Conservation (phyloP, 495 filamentous ascomycete genomes). For the Penicillium lagena region DNA sequence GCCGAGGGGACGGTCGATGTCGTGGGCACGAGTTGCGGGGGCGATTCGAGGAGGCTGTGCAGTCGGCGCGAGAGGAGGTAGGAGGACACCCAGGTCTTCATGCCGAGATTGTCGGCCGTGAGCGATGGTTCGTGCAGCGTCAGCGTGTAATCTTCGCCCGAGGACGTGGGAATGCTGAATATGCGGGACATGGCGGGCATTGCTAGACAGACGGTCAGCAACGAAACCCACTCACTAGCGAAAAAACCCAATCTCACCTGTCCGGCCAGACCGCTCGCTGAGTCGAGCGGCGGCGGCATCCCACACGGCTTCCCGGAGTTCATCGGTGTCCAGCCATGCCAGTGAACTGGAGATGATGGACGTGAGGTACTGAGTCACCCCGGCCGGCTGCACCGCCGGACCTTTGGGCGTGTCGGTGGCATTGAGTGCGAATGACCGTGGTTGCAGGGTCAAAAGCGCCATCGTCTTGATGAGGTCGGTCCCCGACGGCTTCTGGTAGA, state of each 20-base stretch:
- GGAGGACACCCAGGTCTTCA: constrained; percentile 89
- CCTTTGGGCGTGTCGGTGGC: constrained; percentile 25
- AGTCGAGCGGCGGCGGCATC: constrained; percentile 70
- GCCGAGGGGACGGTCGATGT: constrained; percentile 14
- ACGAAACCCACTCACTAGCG: too few species aligned
- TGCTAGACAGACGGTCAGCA: constrained; percentile 28
- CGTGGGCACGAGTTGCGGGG: constrained; percentile 28
- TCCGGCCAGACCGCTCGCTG: constrained; percentile 75
- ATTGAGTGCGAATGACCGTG: constrained; percentile 19
- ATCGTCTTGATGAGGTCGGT: constrained; percentile 39
- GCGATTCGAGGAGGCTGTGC: constrained; percentile 34
- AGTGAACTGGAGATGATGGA: constrained; percentile 68
- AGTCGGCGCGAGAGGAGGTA: constrained; percentile 80
- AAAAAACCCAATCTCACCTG: constrained; percentile 25
- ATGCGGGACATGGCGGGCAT: constrained; percentile 72
- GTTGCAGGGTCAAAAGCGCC: constrained; percentile 35
- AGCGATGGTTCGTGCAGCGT: constrained; percentile 79
- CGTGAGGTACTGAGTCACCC: constrained; percentile 59
- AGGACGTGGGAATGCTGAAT: constrained; percentile 58
- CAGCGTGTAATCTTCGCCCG: constrained; percentile 56
- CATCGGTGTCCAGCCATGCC: constrained; percentile 67
- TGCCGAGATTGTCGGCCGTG: constrained; percentile 79
- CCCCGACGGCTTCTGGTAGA: constrained; percentile 43
- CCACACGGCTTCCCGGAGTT: constrained; percentile 69
- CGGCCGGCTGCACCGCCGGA: constrained; percentile 29